Conservation (phyloP, 75 land plant species). For the Selaginella tamariscina region DNA sequence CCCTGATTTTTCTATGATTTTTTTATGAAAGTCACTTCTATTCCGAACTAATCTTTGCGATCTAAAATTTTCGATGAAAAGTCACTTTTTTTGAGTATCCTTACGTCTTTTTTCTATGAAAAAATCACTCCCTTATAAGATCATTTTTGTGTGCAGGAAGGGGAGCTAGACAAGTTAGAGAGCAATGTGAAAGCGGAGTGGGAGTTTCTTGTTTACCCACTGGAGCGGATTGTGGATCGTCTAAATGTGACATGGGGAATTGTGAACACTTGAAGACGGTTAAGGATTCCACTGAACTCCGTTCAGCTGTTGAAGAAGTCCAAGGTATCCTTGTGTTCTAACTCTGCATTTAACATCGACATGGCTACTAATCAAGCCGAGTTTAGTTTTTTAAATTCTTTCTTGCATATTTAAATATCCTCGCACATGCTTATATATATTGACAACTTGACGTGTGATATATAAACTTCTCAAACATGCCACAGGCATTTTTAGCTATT, state of each 20-base stretch:
- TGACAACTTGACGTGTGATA: no score
- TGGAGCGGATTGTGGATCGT: slow-evolving; percentile 62
- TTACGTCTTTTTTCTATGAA: no score
- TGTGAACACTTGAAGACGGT: slow-evolving; percentile 66
- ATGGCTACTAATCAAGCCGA: no score
- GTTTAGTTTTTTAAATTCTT: no score
- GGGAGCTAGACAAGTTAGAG: slow-evolving; percentile 52
- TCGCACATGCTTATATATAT: no score
- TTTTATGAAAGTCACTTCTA: background rate
- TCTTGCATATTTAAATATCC: no score
- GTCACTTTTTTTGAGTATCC: no score
- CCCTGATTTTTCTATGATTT: background rate
- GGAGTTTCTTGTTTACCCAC: slow-evolving; percentile 58
- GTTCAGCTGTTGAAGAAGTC: slow-evolving; percentile 67
- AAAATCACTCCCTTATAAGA: no score
- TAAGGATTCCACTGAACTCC: slow-evolving; percentile 64
- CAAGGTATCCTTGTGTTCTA: slow-evolving; percentile 36
- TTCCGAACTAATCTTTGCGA: background rate
- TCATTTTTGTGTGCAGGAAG: slow-evolving; percentile 45
- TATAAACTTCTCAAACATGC: no score
- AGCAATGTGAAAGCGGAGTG: slow-evolving; percentile 55
- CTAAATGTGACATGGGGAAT: slow-evolving; percentile 62
- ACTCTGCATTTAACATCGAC: no score
- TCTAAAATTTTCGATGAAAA: no score
- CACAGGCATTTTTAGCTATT: no score